Percentiles rank a stretch among this genome's conserved stretches.
These are phyloP conservation scores for Onygenales sp. DNA, from an alignment of 2,329 filamentous ascomycete species.

Conservation along the genomic window DNA sequence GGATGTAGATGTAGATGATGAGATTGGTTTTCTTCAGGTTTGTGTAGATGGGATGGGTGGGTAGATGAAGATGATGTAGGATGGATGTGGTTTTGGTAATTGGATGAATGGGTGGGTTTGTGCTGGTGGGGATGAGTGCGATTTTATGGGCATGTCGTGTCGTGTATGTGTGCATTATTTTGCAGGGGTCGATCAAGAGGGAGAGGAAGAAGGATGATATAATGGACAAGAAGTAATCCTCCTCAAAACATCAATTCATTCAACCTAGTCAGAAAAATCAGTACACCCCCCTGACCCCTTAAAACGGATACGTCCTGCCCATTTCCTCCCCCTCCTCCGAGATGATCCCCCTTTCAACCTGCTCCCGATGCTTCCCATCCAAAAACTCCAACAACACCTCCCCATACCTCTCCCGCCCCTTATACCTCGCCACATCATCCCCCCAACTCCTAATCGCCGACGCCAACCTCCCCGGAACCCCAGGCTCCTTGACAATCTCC, in stretches of 20 bases:
- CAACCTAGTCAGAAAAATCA: not conserved
- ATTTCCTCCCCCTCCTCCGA: constrained; percentile 10
- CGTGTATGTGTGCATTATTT: too few relatives aligned
- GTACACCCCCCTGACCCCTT: not conserved
- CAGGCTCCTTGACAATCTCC: constrained; percentile 59
- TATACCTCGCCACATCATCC: constrained; percentile 65
- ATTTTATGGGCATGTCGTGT: too few relatives aligned
- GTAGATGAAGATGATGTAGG: too few relatives aligned
- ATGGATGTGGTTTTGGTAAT: too few relatives aligned
- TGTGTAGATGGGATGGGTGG: too few relatives aligned
- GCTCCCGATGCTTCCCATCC: constrained; percentile 63
- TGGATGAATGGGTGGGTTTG: too few relatives aligned
- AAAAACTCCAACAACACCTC: constrained; percentile 67
- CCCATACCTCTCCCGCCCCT: constrained; percentile 65
- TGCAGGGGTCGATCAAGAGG: too few relatives aligned
- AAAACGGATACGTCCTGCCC: constrained; percentile 51
- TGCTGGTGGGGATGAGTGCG: too few relatives aligned
- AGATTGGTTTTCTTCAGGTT: too few relatives aligned
- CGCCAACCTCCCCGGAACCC: constrained; percentile 68
- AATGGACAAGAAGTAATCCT: not conserved
- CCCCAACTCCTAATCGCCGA: constrained; percentile 75
- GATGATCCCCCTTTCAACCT: constrained; percentile 58
- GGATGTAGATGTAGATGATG: too few relatives aligned
- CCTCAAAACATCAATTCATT: not conserved
- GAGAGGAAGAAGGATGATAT: too few relatives aligned